A percentile compares a stretch with the other conserved stretches of the same genome.
Conservation (phyloP, 2,329 filamentous ascomycete species). For the Leptographium lundbergii region DNA sequence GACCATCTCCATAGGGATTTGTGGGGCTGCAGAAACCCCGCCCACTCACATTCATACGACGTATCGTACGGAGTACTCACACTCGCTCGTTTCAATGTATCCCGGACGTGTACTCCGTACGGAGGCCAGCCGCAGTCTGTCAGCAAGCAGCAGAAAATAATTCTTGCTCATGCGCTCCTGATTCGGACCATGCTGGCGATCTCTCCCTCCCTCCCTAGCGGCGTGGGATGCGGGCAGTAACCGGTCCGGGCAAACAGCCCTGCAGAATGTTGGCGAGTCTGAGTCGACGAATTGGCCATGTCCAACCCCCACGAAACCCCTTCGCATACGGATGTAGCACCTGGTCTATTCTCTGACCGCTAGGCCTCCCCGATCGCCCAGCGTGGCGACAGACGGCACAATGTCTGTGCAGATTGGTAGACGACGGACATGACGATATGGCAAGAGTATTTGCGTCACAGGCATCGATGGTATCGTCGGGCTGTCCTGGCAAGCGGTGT, state of each 20-base stretch:
- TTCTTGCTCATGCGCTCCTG: too few species aligned
- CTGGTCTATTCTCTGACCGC: background rate
- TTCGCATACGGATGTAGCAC: background rate
- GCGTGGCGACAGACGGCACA: background rate
- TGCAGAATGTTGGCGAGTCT: background rate
- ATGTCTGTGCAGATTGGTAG: background rate
- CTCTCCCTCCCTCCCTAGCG: background rate
- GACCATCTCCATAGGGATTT: background rate
- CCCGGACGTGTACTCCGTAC: too few species aligned
- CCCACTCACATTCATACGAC: background rate
- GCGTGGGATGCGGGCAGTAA: background rate
- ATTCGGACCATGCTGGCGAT: background rate
- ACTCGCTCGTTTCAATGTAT: too few species aligned
- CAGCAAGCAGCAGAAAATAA: background rate
- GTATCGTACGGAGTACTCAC: too few species aligned
- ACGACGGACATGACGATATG: background rate
- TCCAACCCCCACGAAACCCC: background rate
- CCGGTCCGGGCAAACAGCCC: background rate
- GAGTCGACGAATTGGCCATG: background rate
- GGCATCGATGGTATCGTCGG: background rate
- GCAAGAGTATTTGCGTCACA: background rate
- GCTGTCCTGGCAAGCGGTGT: background rate
- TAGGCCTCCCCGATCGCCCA: background rate
- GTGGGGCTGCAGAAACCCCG: background rate
- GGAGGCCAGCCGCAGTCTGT: background rate